phyloP scores from a whole-genome alignment of 306 rosid genomes.

The Amphicarpaea edgeworthii region DNA sequence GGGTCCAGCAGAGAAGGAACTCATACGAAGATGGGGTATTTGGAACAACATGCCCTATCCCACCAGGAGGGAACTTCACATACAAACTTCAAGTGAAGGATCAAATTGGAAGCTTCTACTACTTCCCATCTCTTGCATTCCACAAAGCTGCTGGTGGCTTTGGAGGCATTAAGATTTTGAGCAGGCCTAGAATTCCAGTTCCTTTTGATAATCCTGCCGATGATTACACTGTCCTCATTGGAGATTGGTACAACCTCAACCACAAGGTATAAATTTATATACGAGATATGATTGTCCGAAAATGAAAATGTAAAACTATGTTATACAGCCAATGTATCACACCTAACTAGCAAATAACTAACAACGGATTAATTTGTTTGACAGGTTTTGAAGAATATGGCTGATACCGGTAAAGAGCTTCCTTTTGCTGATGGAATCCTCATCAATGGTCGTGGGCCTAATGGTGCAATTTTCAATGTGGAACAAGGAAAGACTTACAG shows the following conservation, averaged over 20 bases:
- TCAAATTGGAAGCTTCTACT: conserved; percentile 95
- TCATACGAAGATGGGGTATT: conserved; percentile 88
- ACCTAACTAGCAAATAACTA: too few relatives aligned
- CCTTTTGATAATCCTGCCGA: conserved; percentile 92
- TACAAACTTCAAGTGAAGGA: conserved; percentile 97
- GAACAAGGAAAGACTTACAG: conserved; percentile 99
- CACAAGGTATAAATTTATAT: too few relatives aligned
- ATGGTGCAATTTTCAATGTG: conserved; percentile 71
- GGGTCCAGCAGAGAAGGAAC: conserved; percentile 89
- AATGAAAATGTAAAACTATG: too few relatives aligned
- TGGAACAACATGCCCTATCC: conserved; percentile 97
- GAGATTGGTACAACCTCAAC: conserved; percentile 90
- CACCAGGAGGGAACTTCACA: conserved; percentile 90
- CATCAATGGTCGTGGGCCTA: conserved; percentile 94
- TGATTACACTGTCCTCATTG: conserved; percentile 87
- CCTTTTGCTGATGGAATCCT: conserved; percentile 89
- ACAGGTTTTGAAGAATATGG: conserved; percentile 67
- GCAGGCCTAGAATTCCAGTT: conserved; percentile 93
- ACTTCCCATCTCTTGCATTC: conserved; percentile 93
- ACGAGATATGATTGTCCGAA: too few relatives aligned
- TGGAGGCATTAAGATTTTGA: conserved; percentile 91
- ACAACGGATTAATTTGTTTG: too few relatives aligned
- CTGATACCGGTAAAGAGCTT: conserved; percentile 77
- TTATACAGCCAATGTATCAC: too few relatives aligned
- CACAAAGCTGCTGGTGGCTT: conserved; percentile 99